Conservation (phyloP, 164 flowering plant genomes). For the Liquidambar formosana region DNA sequence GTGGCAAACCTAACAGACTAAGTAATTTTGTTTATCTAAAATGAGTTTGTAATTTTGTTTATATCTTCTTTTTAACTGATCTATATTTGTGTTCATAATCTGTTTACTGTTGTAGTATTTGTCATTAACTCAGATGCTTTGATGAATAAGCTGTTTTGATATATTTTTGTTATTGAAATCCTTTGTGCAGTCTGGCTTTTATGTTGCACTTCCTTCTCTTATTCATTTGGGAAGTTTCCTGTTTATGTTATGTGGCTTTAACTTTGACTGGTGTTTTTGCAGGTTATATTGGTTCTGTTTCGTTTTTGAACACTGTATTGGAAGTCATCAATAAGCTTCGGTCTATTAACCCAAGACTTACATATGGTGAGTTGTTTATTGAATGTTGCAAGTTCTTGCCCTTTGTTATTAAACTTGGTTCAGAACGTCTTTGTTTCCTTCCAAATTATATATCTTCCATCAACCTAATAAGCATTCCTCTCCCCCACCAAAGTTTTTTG, state of each 20-base stretch:
- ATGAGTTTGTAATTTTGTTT: no score
- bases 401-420: background rate
- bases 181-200: background rate
- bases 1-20: no score
- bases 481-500: no score
- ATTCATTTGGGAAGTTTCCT: slow-evolving; percentile 3
- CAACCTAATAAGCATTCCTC: no score
- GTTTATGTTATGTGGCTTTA: background rate
- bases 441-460: background rate
- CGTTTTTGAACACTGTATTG: slow-evolving; percentile 77
- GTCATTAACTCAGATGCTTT: background rate
- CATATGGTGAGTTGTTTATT: slow-evolving; percentile 60
- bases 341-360: slow-evolving; percentile 77
- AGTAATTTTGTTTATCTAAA: no score
- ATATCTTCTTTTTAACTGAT: background rate
- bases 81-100: background rate
- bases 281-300: slow-evolving; percentile 98
- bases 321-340: slow-evolving; percentile 85
- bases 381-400: background rate
- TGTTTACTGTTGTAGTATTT: background rate
- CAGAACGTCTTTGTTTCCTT: background rate
- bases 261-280: slow-evolving; percentile 22
- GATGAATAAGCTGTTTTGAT: background rate
- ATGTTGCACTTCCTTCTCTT: background rate
- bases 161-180: background rate